Conservation (phyloP, 2,329 filamentous ascomycete species). For the Orbilia ellipsospora region DNA sequence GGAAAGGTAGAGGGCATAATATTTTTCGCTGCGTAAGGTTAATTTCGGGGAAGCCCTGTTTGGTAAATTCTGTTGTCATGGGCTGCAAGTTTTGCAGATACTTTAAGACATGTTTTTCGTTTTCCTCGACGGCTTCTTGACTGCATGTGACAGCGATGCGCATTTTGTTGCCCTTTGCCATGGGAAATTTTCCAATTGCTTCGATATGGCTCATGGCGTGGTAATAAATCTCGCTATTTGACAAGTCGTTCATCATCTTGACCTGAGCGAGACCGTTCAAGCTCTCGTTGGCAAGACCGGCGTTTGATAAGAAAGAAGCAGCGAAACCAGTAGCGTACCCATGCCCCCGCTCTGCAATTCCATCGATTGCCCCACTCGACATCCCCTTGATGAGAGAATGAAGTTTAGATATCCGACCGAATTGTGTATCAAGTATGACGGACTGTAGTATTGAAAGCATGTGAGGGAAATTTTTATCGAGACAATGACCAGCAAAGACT, state of each 20-base stretch:
- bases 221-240: constrained; percentile 57
- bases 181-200: constrained; percentile 54
- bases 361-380: constrained; percentile 88
- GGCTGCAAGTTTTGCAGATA: constrained; percentile 75
- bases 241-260: constrained; percentile 81
- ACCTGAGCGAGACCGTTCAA: constrained; percentile 89
- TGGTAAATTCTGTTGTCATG: constrained; percentile 59
- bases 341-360: constrained; percentile 90
- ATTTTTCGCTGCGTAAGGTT: constrained; percentile 69
- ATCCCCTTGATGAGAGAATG: constrained; percentile 87
- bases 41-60: constrained; percentile 58
- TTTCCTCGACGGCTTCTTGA: constrained; percentile 74
- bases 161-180: constrained; percentile 17
- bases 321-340: constrained; percentile 85
- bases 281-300: constrained; percentile 67
- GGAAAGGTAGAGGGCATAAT: constrained; percentile 94
- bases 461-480: constrained; percentile 87
- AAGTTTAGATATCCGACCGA: constrained; percentile 80
- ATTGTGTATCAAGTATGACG: constrained; percentile 87
- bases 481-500: constrained; percentile 82
- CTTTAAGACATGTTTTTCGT: constrained; percentile 75
- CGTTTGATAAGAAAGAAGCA: constrained; percentile 78
- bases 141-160: constrained; percentile 90
- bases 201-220: constrained; percentile 84
- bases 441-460: constrained; percentile 89